These are phyloP conservation scores for Sclerotinia subarctica DNA, from an alignment of 2,329 filamentous ascomycete genomes.

Conservation along the genomic window DNA sequence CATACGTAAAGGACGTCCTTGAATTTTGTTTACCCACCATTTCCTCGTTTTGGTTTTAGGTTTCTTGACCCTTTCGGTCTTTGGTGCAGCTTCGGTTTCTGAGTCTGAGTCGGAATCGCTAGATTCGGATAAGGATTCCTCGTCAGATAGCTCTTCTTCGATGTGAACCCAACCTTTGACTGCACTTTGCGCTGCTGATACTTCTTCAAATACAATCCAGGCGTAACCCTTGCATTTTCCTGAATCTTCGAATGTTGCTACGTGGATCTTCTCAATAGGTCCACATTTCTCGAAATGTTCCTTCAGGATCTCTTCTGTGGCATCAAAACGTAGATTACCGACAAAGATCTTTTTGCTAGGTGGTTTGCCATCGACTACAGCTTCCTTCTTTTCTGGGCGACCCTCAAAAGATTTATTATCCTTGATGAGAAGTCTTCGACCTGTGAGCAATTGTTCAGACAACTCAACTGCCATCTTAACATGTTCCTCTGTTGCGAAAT, in stretches of 20 bases:
- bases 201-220: constrained; percentile 86
- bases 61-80: constrained; percentile 47
- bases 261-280: constrained; percentile 74
- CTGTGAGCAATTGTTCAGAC: constrained; percentile 76
- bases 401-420: constrained; percentile 86
- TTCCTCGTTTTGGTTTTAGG: constrained; percentile 62
- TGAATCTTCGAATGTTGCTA: constrained; percentile 93
- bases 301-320: constrained; percentile 74
- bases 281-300: constrained; percentile 85
- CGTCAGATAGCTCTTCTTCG: constrained; percentile 49
- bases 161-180: constrained; percentile 78
- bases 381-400: constrained; percentile 63
- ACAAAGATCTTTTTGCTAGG: constrained; percentile 83
- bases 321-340: constrained; percentile 81
- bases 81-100: constrained; percentile 38
- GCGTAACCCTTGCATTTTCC: constrained; percentile 98
- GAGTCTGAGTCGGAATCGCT: constrained; percentile 38
- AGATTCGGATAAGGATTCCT: constrained; percentile 32
- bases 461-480: constrained; percentile 74
- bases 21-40: constrained; percentile 83
- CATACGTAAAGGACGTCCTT: constrained; percentile 77
- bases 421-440: constrained; percentile 87
- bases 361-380: constrained; percentile 49
- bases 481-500: constrained; percentile 68
- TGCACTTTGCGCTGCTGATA: constrained; percentile 70